Percentiles rank a stretch among this genome's conserved stretches.
Evolutionary conservation across 768 basidiomycete species (phyloP).

Genomic region (Hygrophorus russula): DNA sequence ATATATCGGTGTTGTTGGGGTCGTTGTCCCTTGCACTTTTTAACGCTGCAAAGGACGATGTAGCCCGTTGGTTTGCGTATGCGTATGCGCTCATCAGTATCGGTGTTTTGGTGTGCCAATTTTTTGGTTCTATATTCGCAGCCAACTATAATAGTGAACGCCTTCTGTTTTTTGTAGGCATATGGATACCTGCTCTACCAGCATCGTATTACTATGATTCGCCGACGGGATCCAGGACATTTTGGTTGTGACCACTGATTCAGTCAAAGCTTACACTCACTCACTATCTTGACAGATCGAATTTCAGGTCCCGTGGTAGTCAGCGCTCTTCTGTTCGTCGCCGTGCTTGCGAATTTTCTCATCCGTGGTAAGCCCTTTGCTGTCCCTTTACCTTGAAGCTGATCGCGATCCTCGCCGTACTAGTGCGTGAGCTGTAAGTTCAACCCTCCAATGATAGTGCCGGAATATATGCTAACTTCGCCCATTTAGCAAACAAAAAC

Average conservation of each 20-base stretch:
- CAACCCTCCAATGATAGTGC: background rate
- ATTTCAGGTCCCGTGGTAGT: constrained; percentile 77
- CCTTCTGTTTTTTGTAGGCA: constrained; percentile 36
- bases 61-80: constrained; percentile 73
- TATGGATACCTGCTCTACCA: constrained; percentile 88
- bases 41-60: constrained; percentile 67
- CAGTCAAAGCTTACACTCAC: background rate
- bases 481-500: constrained; percentile 19
- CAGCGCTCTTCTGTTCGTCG: constrained; percentile 74
- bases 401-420: constrained; percentile 1
- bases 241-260: constrained; percentile 54
- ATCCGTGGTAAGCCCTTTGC: constrained; percentile 55
- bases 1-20: constrained; percentile 73
- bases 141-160: background rate
- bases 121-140: background rate
- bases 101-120: constrained; percentile 42
- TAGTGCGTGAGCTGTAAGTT: constrained; percentile 52
- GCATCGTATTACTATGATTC: constrained; percentile 82
- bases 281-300: constrained; percentile 40
- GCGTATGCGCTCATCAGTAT: constrained; percentile 74
- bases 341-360: constrained; percentile 80
- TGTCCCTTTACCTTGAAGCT: constrained; percentile 4
- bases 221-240: constrained; percentile 75
- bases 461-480: background rate
- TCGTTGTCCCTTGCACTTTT: constrained; percentile 81